These are phyloP conservation scores for Metarhizium rileyi DNA, from an alignment of 2,329 filamentous ascomycete species.

Conservation along the genomic window DNA sequence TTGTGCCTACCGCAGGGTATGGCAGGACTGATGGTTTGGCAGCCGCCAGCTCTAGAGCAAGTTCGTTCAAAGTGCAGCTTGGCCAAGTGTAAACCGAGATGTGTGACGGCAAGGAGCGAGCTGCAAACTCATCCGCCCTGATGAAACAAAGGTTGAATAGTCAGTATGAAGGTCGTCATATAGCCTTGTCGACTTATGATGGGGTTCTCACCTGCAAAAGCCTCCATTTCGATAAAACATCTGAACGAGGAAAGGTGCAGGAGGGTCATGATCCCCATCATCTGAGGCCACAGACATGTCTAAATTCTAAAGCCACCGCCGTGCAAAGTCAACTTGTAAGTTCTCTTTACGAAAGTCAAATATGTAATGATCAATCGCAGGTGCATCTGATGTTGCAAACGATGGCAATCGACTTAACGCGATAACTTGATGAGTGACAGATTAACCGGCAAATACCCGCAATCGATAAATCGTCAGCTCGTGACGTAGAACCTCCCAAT, in stretches of 20 bases:
- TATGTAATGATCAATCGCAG: not conserved
- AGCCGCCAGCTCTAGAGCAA: constrained; percentile 65
- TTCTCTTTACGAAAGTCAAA: not conserved
- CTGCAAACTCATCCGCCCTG: constrained; percentile 62
- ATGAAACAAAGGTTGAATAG: not conserved
- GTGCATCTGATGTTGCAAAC: not conserved
- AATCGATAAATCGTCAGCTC: constrained; percentile 16
- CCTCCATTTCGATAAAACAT: constrained; percentile 69
- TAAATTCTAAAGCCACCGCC: not conserved
- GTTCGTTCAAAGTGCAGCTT: constrained; percentile 69
- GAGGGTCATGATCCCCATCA: constrained; percentile 50
- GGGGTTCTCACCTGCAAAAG: constrained; percentile 53
- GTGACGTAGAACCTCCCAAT: not conserved
- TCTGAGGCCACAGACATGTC: constrained; percentile 25
- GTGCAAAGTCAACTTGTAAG: not conserved
- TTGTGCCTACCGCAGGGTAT: constrained; percentile 65
- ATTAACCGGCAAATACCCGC: constrained; percentile 18
- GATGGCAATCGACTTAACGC: not conserved
- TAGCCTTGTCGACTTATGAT: not conserved
- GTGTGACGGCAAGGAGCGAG: constrained; percentile 50
- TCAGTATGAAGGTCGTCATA: not conserved
- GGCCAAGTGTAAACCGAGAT: constrained; percentile 82
- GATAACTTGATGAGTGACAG: not conserved
- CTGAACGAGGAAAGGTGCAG: constrained; percentile 74
- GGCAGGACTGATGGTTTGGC: constrained; percentile 60